Evolutionary conservation across 805 yeast species (phyloP).

Genomic region (Nakazawaea laoshanensis): DNA sequence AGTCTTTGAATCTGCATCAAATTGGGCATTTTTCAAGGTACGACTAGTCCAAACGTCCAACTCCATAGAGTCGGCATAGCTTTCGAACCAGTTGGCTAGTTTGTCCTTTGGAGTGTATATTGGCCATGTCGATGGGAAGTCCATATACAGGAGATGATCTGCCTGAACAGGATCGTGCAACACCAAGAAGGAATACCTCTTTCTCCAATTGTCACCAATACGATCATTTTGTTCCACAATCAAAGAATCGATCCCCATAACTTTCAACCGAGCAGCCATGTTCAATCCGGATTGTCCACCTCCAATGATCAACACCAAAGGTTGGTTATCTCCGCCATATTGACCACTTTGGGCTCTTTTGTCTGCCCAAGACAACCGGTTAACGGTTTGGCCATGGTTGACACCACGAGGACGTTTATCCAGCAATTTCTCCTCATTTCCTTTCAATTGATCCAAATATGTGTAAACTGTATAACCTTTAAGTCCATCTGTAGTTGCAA

Average conservation of each 20-base stretch:
- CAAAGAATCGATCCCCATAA: constrained; percentile 30
- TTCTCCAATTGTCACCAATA: constrained; percentile 40
- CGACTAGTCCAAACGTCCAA: constrained; percentile 27
- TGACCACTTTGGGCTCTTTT: constrained; percentile 15
- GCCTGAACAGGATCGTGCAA: constrained; percentile 38
- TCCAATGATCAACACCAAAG: constrained; percentile 35
- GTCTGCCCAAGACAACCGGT: constrained; percentile 31
- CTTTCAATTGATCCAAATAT: constrained; percentile 22
- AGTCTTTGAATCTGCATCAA: constrained; percentile 18
- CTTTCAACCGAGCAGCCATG: constrained; percentile 32
- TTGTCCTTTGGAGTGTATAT: constrained; percentile 35
- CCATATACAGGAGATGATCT: constrained; percentile 31
- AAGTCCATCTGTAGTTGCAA: constrained; percentile 22
- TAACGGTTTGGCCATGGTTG: constrained; percentile 28
- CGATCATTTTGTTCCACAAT: constrained; percentile 28
- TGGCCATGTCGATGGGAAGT: constrained; percentile 33
- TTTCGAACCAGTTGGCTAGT: constrained; percentile 33
- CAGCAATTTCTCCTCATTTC: constrained; percentile 25
- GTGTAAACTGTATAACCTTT: constrained; percentile 27
- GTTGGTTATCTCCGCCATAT: constrained; percentile 25
- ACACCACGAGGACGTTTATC: constrained; percentile 26
- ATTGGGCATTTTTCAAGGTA: constrained; percentile 22
- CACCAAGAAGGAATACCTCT: constrained; percentile 33
- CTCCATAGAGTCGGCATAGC: constrained; percentile 31
- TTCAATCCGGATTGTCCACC: constrained; percentile 40